Percentiles rank a stretch among this genome's conserved stretches.
Evolutionary conservation across 192 early-diverging fungal species (phyloP).

Genomic region (Backusella westeae): DNA sequence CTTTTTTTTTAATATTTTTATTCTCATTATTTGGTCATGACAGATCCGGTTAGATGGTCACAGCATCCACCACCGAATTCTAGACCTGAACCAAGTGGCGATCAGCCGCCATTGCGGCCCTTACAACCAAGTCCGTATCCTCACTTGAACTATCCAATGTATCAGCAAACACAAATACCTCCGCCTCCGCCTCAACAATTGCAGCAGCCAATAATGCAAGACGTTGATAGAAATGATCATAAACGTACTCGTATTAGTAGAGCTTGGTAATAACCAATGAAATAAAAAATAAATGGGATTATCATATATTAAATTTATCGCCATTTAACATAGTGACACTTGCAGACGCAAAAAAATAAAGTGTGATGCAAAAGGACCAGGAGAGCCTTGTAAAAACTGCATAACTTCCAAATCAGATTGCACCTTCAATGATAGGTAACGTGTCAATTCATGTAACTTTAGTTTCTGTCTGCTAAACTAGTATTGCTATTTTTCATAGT

Average conservation of each 20-base stretch:
- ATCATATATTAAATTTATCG: not conserved
- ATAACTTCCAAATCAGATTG: slow-evolving; percentile 19
- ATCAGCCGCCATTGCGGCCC: slow-evolving; percentile 11
- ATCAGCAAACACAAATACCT: not conserved
- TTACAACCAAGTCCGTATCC: slow-evolving; percentile 20
- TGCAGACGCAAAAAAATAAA: slow-evolving; percentile 39
- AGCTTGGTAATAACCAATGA: slow-evolving; percentile 24
- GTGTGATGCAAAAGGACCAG: slow-evolving; percentile 23
- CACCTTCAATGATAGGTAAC: slow-evolving; percentile 33
- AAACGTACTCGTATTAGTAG: slow-evolving; percentile 31
- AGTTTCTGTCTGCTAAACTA: not conserved
- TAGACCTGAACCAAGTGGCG: not conserved
- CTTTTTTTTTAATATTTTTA: not conserved
- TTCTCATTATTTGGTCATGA: not conserved
- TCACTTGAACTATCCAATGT: not conserved
- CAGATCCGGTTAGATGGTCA: slow-evolving; percentile 1
- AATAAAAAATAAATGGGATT: not conserved
- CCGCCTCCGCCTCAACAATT: not conserved
- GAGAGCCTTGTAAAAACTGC: slow-evolving; percentile 29
- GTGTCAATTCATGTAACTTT: not conserved
- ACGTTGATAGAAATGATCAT: not conserved
- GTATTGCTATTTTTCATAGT: not conserved
- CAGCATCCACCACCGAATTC: not conserved
- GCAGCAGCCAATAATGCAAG: not conserved
- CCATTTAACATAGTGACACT: slow-evolving; percentile 23